Evolutionary conservation across 2,329 filamentous ascomycete genomes (phyloP), one percentile per base, ranked within the genome.

Genomic region (Balansia obtecta): DNA sequence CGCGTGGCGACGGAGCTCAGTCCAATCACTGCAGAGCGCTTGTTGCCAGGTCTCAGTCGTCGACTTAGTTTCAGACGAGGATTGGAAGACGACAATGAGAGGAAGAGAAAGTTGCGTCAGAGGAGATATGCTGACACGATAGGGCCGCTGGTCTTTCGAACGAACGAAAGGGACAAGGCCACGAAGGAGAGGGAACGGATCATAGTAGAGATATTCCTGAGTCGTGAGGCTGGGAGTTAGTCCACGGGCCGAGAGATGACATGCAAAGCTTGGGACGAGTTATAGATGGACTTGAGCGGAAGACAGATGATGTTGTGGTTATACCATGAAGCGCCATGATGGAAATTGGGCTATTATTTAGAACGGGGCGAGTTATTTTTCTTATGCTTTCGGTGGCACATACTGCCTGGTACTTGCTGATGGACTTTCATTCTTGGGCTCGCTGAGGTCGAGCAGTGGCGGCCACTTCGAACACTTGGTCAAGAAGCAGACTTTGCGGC

Each of bases 191-290:
- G 78, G 62, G 85, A 82, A 69, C 73, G 74, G 50, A 74, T 74
- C 10, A 67, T 90, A 12, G 62, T 94, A 32, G 85, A 89, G 61
- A 68, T 88, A 30, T 94, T 94, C 54, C 50, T 71, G 50, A 60
- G 63, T 51, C 59, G 60, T 43, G 66, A 68, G 45, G 57, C 61
- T 38, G 58, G 52, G 13, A 61, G 58, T 56, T 67, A 67, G 55
- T 56, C 56, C 37, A 11, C 41, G 30, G 38, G 38, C 49, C 18
- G 41, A 15, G 43, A 38, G 30, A 53, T 22, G 11, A 39, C 34
- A 32, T 13, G 49, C 33, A 16, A 42, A 20, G 33, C 40, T 32
- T 32, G n/a, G 33, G 45, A 15, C 45, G 48, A 20, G 10, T 44
- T 5, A 38, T 32, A 16, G 12, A 6, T 2, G 5, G 12, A 22